Evolutionary conservation across 148 eudicot species (phyloP).

Genomic region (Rhododendron griersonianum): DNA sequence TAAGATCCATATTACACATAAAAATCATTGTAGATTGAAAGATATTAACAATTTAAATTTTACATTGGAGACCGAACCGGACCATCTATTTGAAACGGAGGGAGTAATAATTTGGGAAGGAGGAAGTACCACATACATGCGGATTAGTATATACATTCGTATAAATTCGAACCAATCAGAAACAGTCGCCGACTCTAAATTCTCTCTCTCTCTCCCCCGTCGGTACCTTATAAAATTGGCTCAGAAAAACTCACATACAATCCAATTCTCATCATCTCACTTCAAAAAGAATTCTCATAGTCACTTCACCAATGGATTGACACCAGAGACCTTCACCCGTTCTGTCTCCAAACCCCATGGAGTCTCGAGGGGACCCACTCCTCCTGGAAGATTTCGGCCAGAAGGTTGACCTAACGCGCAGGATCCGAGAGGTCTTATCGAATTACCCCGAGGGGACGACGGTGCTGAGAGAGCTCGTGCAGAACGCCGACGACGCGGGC

Average conservation of each 20-base stretch:
- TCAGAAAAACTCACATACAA: background rate
- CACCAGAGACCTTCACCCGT: background rate
- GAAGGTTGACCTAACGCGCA: slow-evolving; percentile 86
- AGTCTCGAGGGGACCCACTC: slow-evolving; percentile 19
- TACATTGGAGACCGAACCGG: no score
- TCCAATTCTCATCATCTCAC: background rate
- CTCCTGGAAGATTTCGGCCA: slow-evolving; percentile 93
- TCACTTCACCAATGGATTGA: background rate
- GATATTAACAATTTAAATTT: no score
- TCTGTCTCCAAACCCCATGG: slow-evolving; percentile 8
- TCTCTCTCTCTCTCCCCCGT: background rate
- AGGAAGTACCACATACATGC: no score
- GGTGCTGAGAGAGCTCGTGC: slow-evolving; percentile 82
- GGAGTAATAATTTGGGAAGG: no score
- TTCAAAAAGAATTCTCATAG: background rate
- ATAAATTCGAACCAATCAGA: no score
- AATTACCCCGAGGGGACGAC: slow-evolving; percentile 97
- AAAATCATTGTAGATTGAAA: no score
- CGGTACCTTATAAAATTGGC: background rate
- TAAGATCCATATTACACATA: no score
- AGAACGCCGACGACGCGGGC: slow-evolving; percentile 97
- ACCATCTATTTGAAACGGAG: no score
- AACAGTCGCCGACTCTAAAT: no score
- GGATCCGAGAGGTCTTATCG: slow-evolving; percentile 81
- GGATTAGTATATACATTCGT: no score